Evolutionary conservation across 225 moss, liverwort and hornwort genomes (phyloP).

Genomic region (Marchantia polymorpha): DNA sequence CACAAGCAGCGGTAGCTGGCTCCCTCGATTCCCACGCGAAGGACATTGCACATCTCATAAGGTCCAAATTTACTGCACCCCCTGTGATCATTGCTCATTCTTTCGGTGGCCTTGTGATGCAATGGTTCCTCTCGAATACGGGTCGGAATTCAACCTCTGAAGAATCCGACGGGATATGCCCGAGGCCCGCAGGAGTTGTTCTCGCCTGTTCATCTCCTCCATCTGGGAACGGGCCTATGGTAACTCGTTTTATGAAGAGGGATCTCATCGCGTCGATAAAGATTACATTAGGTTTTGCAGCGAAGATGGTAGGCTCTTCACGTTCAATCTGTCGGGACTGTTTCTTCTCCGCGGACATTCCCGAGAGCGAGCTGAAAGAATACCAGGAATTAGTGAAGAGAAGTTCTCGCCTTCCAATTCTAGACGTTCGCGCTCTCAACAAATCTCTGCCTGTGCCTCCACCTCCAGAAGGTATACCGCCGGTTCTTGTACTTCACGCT

Average conservation of each 20-base stretch:
- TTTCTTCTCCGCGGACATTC: slow-evolving; percentile 74
- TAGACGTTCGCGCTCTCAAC: slow-evolving; percentile 63
- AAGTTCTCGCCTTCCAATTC: slow-evolving; percentile 65
- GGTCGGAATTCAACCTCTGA: background rate
- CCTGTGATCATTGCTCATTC: slow-evolving; percentile 86
- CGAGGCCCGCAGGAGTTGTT: slow-evolving; percentile 60
- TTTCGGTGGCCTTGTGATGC: slow-evolving; percentile 81
- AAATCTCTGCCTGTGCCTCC: slow-evolving; percentile 54
- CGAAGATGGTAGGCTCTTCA: slow-evolving; percentile 71
- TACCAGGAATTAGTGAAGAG: slow-evolving; percentile 49
- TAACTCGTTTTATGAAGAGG: slow-evolving; percentile 69
- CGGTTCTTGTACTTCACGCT: slow-evolving; percentile 72
- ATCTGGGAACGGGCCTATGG: slow-evolving; percentile 74
- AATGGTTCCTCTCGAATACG: slow-evolving; percentile 62
- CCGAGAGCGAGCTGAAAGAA: slow-evolving; percentile 53
- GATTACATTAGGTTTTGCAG: slow-evolving; percentile 81
- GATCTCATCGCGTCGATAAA: slow-evolving; percentile 68
- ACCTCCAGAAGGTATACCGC: slow-evolving; percentile 36
- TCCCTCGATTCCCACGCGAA: slow-evolving; percentile 54
- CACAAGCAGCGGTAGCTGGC: slow-evolving; percentile 44
- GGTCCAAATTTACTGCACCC: slow-evolving; percentile 34
- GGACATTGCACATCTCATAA: slow-evolving; percentile 68
- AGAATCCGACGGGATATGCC: slow-evolving; percentile 29
- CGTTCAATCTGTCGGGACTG: slow-evolving; percentile 77
- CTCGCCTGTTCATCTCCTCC: slow-evolving; percentile 79